Conservation (phyloP, 1,139 yeast species). For the Hyphopichia fennica region DNA sequence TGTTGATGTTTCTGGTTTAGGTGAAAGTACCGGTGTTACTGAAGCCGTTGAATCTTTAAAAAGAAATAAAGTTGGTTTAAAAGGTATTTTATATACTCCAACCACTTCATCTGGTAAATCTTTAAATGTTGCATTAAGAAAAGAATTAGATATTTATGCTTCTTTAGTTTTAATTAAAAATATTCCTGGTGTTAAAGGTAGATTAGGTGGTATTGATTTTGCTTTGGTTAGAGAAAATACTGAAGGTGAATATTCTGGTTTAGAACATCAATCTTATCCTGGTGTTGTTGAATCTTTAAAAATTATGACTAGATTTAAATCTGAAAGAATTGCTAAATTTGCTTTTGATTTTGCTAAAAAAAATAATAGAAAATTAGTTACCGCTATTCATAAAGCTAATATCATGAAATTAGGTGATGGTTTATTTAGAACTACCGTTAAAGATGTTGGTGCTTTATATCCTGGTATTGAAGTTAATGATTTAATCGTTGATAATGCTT, state of each 20-base stretch:
- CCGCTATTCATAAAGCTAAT: slow-evolving; percentile 98
- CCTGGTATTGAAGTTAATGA: slow-evolving; percentile 83
- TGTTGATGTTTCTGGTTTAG: slow-evolving; percentile 82
- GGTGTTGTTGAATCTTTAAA: slow-evolving; percentile 97
- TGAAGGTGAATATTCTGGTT: slow-evolving; percentile 98
- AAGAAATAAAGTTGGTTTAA: slow-evolving; percentile 95
- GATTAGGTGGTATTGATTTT: slow-evolving; percentile 84
- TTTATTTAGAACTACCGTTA: slow-evolving; percentile 90
- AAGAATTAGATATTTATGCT: slow-evolving; percentile 94
- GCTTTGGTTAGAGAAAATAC: slow-evolving; percentile 95
- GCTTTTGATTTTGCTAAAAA: slow-evolving; percentile 94
- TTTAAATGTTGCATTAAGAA: slow-evolving; percentile 93
- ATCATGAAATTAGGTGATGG: slow-evolving; percentile 99
- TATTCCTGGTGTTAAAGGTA: slow-evolving; percentile 91
- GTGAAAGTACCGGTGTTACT: slow-evolving; percentile 62
- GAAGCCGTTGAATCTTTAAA: slow-evolving; percentile 90
- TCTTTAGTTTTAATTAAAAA: slow-evolving; percentile 90
- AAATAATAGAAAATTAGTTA: slow-evolving; percentile 88
- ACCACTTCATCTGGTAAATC: slow-evolving; percentile 61
- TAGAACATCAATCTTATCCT: slow-evolving; percentile 96
- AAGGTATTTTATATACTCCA: slow-evolving; percentile 94
- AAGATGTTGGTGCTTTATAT: slow-evolving; percentile 87
- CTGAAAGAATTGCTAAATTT: slow-evolving; percentile 96
- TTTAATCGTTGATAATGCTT: slow-evolving; percentile 97
- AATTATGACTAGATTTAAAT: slow-evolving; percentile 90